These are phyloP conservation scores for Nemania sp. DNA, from an alignment of 2,329 filamentous ascomycete species.

Conservation along the genomic window DNA sequence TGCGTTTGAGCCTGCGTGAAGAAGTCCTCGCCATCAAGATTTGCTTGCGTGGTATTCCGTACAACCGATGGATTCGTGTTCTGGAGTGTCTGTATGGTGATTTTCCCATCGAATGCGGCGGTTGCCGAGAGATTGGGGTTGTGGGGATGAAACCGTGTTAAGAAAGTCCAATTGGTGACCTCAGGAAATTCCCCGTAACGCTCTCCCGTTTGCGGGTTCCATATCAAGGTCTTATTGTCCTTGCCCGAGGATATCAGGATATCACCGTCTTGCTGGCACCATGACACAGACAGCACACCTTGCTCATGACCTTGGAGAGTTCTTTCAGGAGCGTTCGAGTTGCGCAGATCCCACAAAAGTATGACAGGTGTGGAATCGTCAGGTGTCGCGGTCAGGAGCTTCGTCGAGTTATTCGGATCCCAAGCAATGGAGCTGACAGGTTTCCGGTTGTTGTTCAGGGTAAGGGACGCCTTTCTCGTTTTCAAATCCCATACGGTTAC, in stretches of 20 bases:
- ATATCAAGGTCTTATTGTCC: slow-evolving; percentile 92
- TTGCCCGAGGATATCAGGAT: slow-evolving; percentile 92
- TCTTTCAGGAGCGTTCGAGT: slow-evolving; percentile 91
- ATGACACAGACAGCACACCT: slow-evolving; percentile 89
- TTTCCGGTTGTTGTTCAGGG: slow-evolving; percentile 93
- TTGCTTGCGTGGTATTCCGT: slow-evolving; percentile 66
- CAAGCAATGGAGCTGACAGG: slow-evolving; percentile 93
- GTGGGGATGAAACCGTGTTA: slow-evolving; percentile 89
- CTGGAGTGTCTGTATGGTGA: slow-evolving; percentile 89
- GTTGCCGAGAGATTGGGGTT: slow-evolving; percentile 93
- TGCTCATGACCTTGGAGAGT: slow-evolving; percentile 91
- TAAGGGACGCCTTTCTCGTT: slow-evolving; percentile 95
- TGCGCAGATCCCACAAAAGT: slow-evolving; percentile 90
- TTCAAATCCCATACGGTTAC: slow-evolving; percentile 99
- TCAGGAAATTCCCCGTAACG: slow-evolving; percentile 90
- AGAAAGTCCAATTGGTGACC: slow-evolving; percentile 99
- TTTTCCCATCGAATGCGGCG: slow-evolving; percentile 96
- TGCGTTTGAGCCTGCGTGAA: slow-evolving; percentile 92
- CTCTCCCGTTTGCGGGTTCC: slow-evolving; percentile 93
- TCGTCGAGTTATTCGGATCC: slow-evolving; percentile 95
- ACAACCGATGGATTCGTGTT: slow-evolving; percentile 83
- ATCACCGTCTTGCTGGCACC: slow-evolving; percentile 90
- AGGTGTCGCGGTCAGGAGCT: slow-evolving; percentile 88
- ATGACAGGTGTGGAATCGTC: slow-evolving; percentile 88
- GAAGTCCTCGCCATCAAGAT: slow-evolving; percentile 90